phyloP scores from a whole-genome alignment of 257 asterid genomes.

The Fraxinus anomala region DNA sequence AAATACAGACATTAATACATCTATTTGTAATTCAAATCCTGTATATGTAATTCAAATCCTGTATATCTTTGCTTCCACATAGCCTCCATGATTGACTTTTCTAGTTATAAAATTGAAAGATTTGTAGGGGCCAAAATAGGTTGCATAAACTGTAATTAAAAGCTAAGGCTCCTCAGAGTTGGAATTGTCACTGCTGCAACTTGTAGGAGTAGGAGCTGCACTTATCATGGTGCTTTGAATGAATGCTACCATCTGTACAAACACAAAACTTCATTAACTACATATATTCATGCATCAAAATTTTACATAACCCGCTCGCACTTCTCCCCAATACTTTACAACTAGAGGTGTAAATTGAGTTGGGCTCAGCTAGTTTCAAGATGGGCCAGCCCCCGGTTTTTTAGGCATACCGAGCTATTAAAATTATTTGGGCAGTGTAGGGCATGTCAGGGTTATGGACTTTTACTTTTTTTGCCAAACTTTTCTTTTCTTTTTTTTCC shows the following conservation, averaged over 20 bases:
- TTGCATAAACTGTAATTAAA: background rate
- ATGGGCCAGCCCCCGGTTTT: background rate
- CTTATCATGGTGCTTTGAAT: constrained; percentile 59
- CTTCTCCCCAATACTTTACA: background rate
- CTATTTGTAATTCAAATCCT: background rate
- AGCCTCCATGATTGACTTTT: background rate
- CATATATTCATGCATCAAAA: background rate
- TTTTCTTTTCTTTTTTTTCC: background rate
- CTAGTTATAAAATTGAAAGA: background rate
- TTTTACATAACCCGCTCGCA: background rate
- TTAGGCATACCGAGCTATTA: too few relatives aligned
- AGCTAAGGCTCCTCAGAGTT: constrained; percentile 1
- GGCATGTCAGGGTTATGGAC: background rate
- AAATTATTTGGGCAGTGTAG: background rate
- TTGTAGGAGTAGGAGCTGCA: constrained; percentile 34
- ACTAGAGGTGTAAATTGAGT: background rate
- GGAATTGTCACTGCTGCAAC: constrained; percentile 16
- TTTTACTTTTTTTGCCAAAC: background rate
- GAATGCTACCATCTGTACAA: constrained; percentile 79
- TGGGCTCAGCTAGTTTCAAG: background rate
- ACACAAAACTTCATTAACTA: background rate
- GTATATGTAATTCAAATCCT: background rate
- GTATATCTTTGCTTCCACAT: background rate
- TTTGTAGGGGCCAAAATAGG: background rate
- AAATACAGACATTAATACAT: background rate